Percentiles rank a stretch among this genome's conserved stretches.
phyloP scores from a whole-genome alignment of 2,329 filamentous ascomycete genomes.

The Botrytis aclada region DNA sequence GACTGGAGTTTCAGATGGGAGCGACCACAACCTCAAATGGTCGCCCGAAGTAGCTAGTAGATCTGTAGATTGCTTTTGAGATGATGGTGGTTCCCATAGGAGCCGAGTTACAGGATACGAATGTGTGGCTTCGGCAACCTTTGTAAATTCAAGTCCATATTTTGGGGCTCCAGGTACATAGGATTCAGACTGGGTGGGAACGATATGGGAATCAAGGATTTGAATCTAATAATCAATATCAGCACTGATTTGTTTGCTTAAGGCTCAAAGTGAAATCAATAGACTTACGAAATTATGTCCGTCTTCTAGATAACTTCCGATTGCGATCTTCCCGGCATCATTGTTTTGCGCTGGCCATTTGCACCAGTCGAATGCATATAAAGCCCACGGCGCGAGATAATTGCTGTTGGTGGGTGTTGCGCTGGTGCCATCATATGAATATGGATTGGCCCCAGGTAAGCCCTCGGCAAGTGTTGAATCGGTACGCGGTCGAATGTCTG shows the following conservation, averaged over 20 bases:
- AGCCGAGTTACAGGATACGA: slow-evolving; percentile 96
- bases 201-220: slow-evolving; percentile 86
- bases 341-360: slow-evolving; percentile 86
- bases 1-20: slow-evolving; percentile 65
- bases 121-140: slow-evolving; percentile 93
- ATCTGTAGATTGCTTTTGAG: slow-evolving; percentile 92
- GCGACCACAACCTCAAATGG: slow-evolving; percentile 88
- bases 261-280: background rate
- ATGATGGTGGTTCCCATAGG: slow-evolving; percentile 92
- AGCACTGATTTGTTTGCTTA: background rate
- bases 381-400: slow-evolving; percentile 89
- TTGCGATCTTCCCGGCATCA: slow-evolving; percentile 85
- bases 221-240: slow-evolving; percentile 66
- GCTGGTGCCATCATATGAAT: slow-evolving; percentile 64
- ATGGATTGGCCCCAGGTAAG: slow-evolving; percentile 54
- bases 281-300: slow-evolving; percentile 88
- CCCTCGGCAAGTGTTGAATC: slow-evolving; percentile 78
- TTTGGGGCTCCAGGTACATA: slow-evolving; percentile 68
- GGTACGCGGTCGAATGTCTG: slow-evolving; percentile 84
- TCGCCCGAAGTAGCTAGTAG: slow-evolving; percentile 93
- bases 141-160: slow-evolving; percentile 82
- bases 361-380: slow-evolving; percentile 98
- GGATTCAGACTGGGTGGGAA: slow-evolving; percentile 65
- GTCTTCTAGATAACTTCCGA: slow-evolving; percentile 96
- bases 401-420: slow-evolving; percentile 75